Evolutionary conservation across 1,284 basidiomycete genomes (phyloP), one percentile per base, ranked within the genome.

Genomic region (Fereydounia khargensis): DNA sequence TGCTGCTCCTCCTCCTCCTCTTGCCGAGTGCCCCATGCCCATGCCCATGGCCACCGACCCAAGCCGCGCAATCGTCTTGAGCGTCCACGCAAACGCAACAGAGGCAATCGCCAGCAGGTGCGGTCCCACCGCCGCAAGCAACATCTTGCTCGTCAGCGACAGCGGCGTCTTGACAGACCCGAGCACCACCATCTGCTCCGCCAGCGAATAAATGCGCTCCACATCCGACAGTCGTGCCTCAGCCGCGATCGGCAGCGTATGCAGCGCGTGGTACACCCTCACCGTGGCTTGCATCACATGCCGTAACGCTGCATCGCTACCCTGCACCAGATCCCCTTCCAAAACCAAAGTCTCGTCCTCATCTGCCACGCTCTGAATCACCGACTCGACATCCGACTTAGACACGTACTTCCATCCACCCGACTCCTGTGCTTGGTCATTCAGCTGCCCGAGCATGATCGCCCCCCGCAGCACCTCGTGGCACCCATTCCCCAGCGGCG

Each of bases 361-460:
- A 31, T 62, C 44, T 16, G 35, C 42, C 6, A 47, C 53, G 32
- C 47, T 53, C 31, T 62, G 54, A 31, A 62, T 49, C 27, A 58
- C 44, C 11, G 59, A 50, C 8, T 54, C 56, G n/a, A 62, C 47
- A 35, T 62, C 59, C 25, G 47, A 58, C 25, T 45, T 45, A 19
- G 43, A 45, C 17, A 62, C 36, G 6, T 39, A 33, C 47, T 62
- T 62, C 59, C 59, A 62, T 1, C 59, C 59, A 10, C 47, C 56
- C 17, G 44, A 42, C 41, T 41, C 50, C 37, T 62, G 54, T 19
- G 46, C 59, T 11, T 52, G 30, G 34, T 62, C 59, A 30, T 54
- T 42, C 16, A 62, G 54, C 34, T 62, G 54, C 20, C 54, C 54
- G 10, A 62, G 37, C 53, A 57, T 62, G 39, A 57, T 48, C 8